Evolutionary conservation across 2,329 filamentous ascomycete genomes (phyloP).

Genomic region (Didymella arachidicola): DNA sequence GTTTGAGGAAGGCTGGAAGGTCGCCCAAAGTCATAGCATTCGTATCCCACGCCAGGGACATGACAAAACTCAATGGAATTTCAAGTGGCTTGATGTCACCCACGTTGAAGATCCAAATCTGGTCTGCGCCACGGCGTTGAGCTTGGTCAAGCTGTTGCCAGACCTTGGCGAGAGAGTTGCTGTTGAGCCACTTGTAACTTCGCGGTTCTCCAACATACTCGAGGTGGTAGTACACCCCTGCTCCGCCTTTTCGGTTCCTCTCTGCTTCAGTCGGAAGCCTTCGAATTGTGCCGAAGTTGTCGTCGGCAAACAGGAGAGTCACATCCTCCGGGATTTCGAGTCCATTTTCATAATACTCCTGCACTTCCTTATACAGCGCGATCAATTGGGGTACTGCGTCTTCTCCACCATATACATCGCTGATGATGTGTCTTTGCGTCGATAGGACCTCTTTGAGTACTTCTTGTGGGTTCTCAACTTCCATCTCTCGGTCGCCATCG

Average conservation of each 20-base stretch:
- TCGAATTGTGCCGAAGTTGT: not conserved
- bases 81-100: not conserved
- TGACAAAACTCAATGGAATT: not conserved
- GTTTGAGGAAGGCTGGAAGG: not conserved
- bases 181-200: conserved; percentile 15
- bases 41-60: not conserved
- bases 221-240: conserved; percentile 10
- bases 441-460: not conserved
- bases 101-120: not conserved
- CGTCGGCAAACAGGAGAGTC: not conserved
- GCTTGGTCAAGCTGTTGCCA: not conserved
- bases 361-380: not conserved
- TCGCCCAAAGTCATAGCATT: not conserved
- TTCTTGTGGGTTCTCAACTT: not conserved
- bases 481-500: not conserved
- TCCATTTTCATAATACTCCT: not conserved
- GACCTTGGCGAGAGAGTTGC: conserved; percentile 1
- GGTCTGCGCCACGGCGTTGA: not conserved
- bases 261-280: not conserved
- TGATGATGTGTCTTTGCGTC: not conserved
- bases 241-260: not conserved
- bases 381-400: not conserved
- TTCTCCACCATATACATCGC: not conserved
- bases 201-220: conserved; percentile 7
- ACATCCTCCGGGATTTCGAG: not conserved